Conservation (phyloP, 139 green algal genomes). For the Closterium sp. region DNA sequence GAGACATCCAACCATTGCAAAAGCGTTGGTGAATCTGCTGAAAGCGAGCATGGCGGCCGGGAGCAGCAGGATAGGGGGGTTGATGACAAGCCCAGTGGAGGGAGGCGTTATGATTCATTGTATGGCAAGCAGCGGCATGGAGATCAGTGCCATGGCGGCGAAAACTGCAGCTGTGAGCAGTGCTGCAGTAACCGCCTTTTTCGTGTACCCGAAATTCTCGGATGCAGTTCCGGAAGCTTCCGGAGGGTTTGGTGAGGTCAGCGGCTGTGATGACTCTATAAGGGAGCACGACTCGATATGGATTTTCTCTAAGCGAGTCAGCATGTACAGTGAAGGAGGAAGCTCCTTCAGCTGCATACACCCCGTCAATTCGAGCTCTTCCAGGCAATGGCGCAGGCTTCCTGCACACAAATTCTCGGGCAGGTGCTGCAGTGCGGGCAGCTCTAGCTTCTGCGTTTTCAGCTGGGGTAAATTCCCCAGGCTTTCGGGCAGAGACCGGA, state of each 20-base stretch:
- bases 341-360: not conserved
- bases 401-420: not conserved
- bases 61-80: not conserved
- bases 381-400: not conserved
- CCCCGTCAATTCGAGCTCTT: not conserved
- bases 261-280: not conserved
- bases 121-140: not conserved
- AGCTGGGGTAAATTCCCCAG: not conserved
- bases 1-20: not conserved
- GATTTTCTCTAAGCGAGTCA: not conserved
- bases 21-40: not conserved
- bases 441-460: not conserved
- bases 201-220: too few relatives aligned
- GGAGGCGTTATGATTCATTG: not conserved
- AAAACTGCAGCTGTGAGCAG: not conserved
- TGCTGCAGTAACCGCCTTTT: not conserved
- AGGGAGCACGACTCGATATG: not conserved
- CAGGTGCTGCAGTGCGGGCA: not conserved
- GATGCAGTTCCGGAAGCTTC: not conserved
- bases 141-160: not conserved
- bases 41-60: not conserved
- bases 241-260: not conserved
- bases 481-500: not conserved
- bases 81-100: not conserved
- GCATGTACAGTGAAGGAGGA: not conserved